Evolutionary conservation across 2,329 filamentous ascomycete genomes (phyloP).

Genomic region (Microascus cirrosus): DNA sequence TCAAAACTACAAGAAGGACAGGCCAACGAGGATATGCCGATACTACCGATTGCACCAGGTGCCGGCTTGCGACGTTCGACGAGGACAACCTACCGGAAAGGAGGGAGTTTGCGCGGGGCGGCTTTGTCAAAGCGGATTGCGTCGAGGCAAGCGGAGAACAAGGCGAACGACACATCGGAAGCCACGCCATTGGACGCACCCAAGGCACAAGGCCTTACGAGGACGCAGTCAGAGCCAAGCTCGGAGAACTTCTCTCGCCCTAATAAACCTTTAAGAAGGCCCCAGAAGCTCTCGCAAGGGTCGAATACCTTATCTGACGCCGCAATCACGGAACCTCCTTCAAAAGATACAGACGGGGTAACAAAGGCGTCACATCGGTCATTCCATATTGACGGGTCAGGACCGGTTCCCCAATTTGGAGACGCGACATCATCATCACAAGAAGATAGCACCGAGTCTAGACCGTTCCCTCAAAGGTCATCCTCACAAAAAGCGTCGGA

Average conservation of each 20-base stretch:
- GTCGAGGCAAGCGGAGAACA: slow-evolving; percentile 18
- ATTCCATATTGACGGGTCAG: slow-evolving; percentile 2
- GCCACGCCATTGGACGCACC: slow-evolving; percentile 32
- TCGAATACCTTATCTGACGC: slow-evolving; percentile 9
- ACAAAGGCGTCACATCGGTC: not conserved
- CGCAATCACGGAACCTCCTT: not conserved
- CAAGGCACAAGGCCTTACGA: slow-evolving; percentile 40
- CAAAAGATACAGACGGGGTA: not conserved
- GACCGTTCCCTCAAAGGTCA: slow-evolving; percentile 37
- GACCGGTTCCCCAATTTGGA: slow-evolving; percentile 45
- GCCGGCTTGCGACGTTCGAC: slow-evolving; percentile 81
- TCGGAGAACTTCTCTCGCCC: slow-evolving; percentile 54
- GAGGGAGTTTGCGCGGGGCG: slow-evolving; percentile 69
- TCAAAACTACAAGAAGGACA: slow-evolving; percentile 32
- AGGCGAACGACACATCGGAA: slow-evolving; percentile 19
- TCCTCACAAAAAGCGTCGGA: slow-evolving; percentile 34
- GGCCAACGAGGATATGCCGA: slow-evolving; percentile 56
- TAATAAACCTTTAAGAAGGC: slow-evolving; percentile 31
- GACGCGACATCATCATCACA: slow-evolving; percentile 46
- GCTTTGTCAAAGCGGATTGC: slow-evolving; percentile 63
- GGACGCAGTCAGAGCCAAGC: slow-evolving; percentile 61
- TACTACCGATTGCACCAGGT: slow-evolving; percentile 67
- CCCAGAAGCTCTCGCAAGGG: slow-evolving; percentile 38
- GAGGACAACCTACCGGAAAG: slow-evolving; percentile 76
- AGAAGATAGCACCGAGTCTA: slow-evolving; percentile 11